Percentiles rank a stretch among this genome's conserved stretches.
Conservation (phyloP, 2,329 filamentous ascomycete genomes). For the Cladosporium phlei region DNA sequence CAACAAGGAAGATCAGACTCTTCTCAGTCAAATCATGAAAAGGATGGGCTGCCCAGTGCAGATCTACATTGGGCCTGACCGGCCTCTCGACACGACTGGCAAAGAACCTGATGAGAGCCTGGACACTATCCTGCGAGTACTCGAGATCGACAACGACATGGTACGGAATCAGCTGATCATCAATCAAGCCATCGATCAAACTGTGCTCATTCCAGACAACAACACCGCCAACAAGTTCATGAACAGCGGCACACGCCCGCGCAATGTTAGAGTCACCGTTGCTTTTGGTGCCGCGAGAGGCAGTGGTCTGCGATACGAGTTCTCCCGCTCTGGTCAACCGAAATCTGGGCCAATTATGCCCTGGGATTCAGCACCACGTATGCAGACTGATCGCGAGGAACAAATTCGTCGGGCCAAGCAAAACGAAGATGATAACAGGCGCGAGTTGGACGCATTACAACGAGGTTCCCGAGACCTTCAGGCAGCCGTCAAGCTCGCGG, state of each 20-base stretch:
- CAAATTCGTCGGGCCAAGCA: slow-evolving; percentile 40
- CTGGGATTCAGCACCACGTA: slow-evolving; percentile 57
- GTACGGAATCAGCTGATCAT: slow-evolving; percentile 82
- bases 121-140: slow-evolving; percentile 71
- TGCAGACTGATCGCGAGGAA: slow-evolving; percentile 30
- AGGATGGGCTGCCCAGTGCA: slow-evolving; percentile 45
- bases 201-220: slow-evolving; percentile 67
- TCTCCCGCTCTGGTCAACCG: slow-evolving; percentile 44
- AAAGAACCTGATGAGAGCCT: slow-evolving; percentile 70
- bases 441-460: slow-evolving; percentile 52
- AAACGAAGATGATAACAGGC: slow-evolving; percentile 27
- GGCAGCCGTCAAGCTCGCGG: slow-evolving; percentile 47
- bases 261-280: slow-evolving; percentile 70
- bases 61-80: slow-evolving; percentile 60
- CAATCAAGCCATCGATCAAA: slow-evolving; percentile 75
- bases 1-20: slow-evolving; percentile 68
- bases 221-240: slow-evolving; percentile 65
- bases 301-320: slow-evolving; percentile 57
- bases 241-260: slow-evolving; percentile 53
- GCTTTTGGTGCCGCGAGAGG: slow-evolving; percentile 58
- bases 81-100: slow-evolving; percentile 53
- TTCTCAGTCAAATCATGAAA: slow-evolving; percentile 62
- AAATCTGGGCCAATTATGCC: slow-evolving; percentile 51
- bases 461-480: slow-evolving; percentile 46
- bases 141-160: slow-evolving; percentile 73